Evolutionary conservation across 352 stramenopile genomes (phyloP), one percentile per base, ranked within the genome.

Genomic region (Globisporangium spiculum): DNA sequence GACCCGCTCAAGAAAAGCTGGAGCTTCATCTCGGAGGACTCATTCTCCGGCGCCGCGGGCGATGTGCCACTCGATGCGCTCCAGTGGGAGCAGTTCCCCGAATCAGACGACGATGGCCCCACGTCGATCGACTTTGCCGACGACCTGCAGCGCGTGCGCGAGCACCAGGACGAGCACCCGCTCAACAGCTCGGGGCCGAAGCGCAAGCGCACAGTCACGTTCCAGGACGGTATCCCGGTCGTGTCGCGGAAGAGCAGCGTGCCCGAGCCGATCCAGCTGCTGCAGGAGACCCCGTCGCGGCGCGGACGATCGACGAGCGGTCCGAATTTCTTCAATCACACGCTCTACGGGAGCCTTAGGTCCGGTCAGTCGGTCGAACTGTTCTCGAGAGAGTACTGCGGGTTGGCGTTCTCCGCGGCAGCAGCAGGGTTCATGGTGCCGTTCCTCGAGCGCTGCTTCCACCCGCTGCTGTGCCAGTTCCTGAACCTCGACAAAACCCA

Each of bases 1-100:
- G 61, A 67, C 38, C 30, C 67, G 38, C 55, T 54, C 54, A 72
- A 72, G 67, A 86, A 88, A 70, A 90, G 81, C 78, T 92, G 84
- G 76, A 89, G 81, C 72, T 92, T 92, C 71, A 92, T 92, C 73
- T 92, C 84, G 50, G 84, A 92, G 73, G 83, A 88, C 27, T 92
- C 84, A 60, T 92, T 92, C 70, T 78, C 72, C 20, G 68, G 48
- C 27, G 30, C 52, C 32, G 68, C 73, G 34, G 71, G 65, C 26
- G 67, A 82, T 46, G 58, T 80, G 36, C 77, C 73, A 52, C 61
- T 80, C 30, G 67, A 80, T 24, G 59, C 72, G 50, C 78, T 88
- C 44, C 79, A 84, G 55, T 88, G 80, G 76, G 75, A 78, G n/a
- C 60, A 81, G 60, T 70, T 68, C 32, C 41, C 69, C 7, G 75